Evolutionary conservation across 148 eudicot species (phyloP), one percentile per base, ranked within the genome.

Genomic region (Pouteria glomerata): DNA sequence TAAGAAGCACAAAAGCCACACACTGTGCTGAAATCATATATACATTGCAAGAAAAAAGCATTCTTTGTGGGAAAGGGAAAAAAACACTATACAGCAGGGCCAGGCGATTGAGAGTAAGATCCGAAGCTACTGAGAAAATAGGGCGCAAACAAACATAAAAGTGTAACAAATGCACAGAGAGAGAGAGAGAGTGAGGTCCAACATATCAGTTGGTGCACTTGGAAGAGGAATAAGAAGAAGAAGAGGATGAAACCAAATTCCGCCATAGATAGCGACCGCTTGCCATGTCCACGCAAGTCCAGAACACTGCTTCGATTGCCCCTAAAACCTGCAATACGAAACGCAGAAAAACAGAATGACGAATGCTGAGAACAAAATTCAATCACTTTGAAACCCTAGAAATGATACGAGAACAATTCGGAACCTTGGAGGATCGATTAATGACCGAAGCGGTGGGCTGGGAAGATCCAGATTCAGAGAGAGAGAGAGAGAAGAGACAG

Each of bases 251-350:
- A 66, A 73, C 76, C 21, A 89, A 76, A 74, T 87, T 85, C 82
- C 85, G 84, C 91, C 91, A 87, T 8, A 87, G 85, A 73, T 83
- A 89, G 24, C 85, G 85, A 11, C 91, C 89, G 64, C 90, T n/a
- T n/a, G n/a, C n/a, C n/a, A n/a, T n/a, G n/a, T n/a, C n/a, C n/a
- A n/a, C n/a, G n/a, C n/a, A n/a, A n/a, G n/a, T n/a, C n/a, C n/a
- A n/a, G n/a, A n/a, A n/a, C n/a, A n/a, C n/a, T n/a, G n/a, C n/a
- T n/a, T n/a, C n/a, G n/a, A n/a, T n/a, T n/a, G n/a, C n/a, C n/a
- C n/a, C n/a, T n/a, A n/a, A n/a, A n/a, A n/a, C 79, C 79, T 77
- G 80, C 57, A 62, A 68, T 67, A 48, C 3, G 5, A 56, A 13
- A 52, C 13, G 26, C 4, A 29, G 52, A 44, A n/a, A n/a, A 55